Evolutionary conservation across 139 green algal species (phyloP), one percentile per base, ranked within the genome.

Genomic region (Edaphochlamys debaryana): DNA sequence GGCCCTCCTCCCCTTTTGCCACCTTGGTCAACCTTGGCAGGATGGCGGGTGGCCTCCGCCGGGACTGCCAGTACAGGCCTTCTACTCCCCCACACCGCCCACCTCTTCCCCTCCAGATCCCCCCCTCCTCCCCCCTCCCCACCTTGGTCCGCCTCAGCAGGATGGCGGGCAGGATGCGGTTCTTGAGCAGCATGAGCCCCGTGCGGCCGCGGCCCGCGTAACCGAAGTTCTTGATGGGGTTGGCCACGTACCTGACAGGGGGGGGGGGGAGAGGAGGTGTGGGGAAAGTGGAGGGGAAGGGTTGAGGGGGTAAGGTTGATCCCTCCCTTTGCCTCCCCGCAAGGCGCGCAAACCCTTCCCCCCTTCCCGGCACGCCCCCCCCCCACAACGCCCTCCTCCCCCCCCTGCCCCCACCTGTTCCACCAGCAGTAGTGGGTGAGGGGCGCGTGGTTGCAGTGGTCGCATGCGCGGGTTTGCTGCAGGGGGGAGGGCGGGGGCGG

Each of bases 111-210:
- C 4, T 38, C 23, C 15, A 36, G 8, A 19, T 6, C 20, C 36
- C 9, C 50, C 76, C 79, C 41, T 70, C 22, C 32, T 11, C 3
- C 9, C 22, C 17, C 13, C 11, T 29, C 40, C 41, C 7, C 32
- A 93, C 87, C 91, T 99, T 99, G 69, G 96, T 99, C 66, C 96
- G 92, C 0, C 96, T 87, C 87, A 99, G 88, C 75, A 98, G 92
- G 38, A 93, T 94, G 38, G 86, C 63, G 3, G 88, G 89, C 67
- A 95, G 77, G 74, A 95, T 94, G 40, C 94, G 84, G 79, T 95
- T 92, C 87, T 95, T 96, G 13, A 99, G 92, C 54, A 93, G 71
- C 64, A 90, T 82, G 85, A 93, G 85, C 13, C 82, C 87, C 5
- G 62, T 67, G 27, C 86, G 79, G 37, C 89, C 89, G 5, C 45